Base-by-base conservation (phyloP, 169 alveolate genomes). In the Plasmodium sp. region DNA sequence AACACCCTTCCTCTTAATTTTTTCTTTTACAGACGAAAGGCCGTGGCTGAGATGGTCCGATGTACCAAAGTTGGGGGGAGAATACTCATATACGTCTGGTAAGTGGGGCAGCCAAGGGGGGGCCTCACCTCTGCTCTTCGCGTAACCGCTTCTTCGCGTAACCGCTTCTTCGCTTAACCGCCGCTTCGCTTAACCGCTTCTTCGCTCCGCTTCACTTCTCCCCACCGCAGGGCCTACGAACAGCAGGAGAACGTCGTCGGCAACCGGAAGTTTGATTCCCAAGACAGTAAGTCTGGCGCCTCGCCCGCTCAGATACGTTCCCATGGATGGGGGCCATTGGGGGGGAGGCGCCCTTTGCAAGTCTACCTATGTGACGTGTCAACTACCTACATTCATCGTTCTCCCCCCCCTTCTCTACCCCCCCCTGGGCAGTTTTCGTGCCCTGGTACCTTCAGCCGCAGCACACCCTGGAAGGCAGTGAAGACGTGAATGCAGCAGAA, bases 71-170 rank as follows among this genome's bases (percentile, higher is more conserved):
- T 95, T 9, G 98, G 98, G 75, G 99, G 99, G 4, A 83, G 93
- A 74, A 93, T 96, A 22, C 84, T 97, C 36, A 96, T 98, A 45
- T 98, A 97, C 92, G 99, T 98, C 22, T 98, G 99, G 99, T 98
- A 31, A 43, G 45, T 7, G 12, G 18, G 62, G n/a, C 34, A 71
- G 51, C 51, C 7, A 16, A 16, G 36, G 5, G 80, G 16, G 39
- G 16, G n/a, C 18, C 45, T 84, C n/a, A 18, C 18, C 4, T 14
- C 62, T 14, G 9, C 62, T 6, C 62, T 5, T 51, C 27, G 22
- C 62, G 7, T 75, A n/a, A 5, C 39, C 67, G 4, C n/a, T 22
- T 54, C 27, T 10, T 5, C 10, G 22, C 98, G 2, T 93, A 96
- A 3, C 39, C 67, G 3, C n/a, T 22, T 54, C 27, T 10, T 5